Conservation (phyloP, 148 eudicot genomes). For the Fagopyrum homotropicum region DNA sequence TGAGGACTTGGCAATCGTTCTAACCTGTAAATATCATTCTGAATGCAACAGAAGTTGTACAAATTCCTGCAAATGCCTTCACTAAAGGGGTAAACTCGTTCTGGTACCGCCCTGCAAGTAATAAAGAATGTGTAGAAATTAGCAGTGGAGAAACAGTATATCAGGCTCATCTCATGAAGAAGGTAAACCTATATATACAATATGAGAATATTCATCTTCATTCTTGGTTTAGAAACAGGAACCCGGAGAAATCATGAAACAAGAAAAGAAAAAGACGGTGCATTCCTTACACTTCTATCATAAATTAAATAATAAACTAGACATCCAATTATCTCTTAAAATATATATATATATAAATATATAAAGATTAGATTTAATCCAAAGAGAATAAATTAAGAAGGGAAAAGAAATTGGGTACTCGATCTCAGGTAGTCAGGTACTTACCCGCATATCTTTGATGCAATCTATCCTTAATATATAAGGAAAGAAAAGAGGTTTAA, state of each 20-base stretch:
- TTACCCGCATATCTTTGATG: no score
- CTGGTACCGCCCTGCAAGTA: slow-evolving; percentile 66
- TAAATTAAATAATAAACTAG: no score
- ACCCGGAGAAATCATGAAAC: not conserved
- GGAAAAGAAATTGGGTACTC: no score
- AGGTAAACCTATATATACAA: not conserved
- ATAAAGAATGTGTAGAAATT: not conserved
- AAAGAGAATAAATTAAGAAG: no score
- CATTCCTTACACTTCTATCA: no score
- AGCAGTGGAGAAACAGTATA: not conserved
- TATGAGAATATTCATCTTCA: not conserved
- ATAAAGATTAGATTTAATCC: no score
- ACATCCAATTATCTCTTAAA: no score
- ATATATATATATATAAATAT: no score
- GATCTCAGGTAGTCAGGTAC: no score
- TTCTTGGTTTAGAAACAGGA: not conserved
- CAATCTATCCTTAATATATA: no score
- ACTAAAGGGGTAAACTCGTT: slow-evolving; percentile 87
- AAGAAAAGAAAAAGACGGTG: not conserved
- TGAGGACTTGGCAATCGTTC: slow-evolving; percentile 68
- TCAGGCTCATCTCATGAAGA: not conserved
- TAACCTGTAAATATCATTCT: slow-evolving; percentile 41
- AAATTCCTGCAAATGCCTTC: slow-evolving; percentile 73
- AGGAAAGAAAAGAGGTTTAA: no score
- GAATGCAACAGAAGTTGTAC: slow-evolving; percentile 62